Evolutionary conservation across 2,329 filamentous ascomycete species (phyloP), one percentile per base, ranked within the genome.

Genomic region (Rhynchosporium secalis): DNA sequence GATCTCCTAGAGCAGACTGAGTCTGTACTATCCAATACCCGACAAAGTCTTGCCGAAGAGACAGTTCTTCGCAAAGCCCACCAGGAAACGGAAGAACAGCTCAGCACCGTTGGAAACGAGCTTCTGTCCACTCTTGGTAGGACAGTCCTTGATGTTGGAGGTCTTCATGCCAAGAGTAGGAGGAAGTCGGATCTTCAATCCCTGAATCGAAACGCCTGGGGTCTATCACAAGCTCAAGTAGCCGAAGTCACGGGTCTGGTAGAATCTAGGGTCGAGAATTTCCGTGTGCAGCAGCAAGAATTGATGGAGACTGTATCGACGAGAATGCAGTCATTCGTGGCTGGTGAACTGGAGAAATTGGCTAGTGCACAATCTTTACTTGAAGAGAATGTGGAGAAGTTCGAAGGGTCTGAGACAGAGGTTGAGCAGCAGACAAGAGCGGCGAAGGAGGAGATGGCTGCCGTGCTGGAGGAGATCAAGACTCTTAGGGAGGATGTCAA

Each of bases 401-500:
- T 96, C 69, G 81, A 86, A 45, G 79, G 82, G 20, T 90, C 89
- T 0, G 87, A 88, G 74, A 79, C 81, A 56, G 84, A 89, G 68
- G 82, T 96, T 15, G 82, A 89, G 31, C 79, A 84, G 47, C 87
- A 90, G 70, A 89, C 87, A 61, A 80, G 83, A 29, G 80, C 82
- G 65, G 89, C 92, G 2, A 91, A 89, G 71, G 86, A 93, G 54
- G 89, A 93, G 61, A 92, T 97, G 90, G 93, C 97, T 70, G 80
- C 85, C n/a, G 88, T 96, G 1, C 81, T 99, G 9, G 91, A 95
- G 71, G 94, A 96, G 73, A 96, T 98, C 74, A 93, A 93, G 73
- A 86, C 85, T n/a, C 81, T 98, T 29, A 86, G 94, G 28, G 90
- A 96, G 74, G 88, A 91, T 58, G 91, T 98, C 57, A 97, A 97